phyloP scores from a whole-genome alignment of 108 stramenopile genomes.

The Skeletonema tropicum region DNA sequence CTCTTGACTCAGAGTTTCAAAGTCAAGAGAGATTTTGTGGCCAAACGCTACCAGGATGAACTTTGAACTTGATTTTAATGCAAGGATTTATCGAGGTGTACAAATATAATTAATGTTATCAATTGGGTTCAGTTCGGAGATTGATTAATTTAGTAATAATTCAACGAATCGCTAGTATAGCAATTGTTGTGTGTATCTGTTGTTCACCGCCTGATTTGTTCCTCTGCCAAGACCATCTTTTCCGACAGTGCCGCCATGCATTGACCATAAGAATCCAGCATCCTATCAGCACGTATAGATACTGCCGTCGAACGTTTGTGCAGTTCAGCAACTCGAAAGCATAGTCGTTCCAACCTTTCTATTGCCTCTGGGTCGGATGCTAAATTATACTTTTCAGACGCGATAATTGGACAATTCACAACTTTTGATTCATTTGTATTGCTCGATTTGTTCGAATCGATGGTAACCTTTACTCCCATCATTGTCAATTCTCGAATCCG shows the following conservation, averaged over 20 bases:
- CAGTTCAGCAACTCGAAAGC: conserved; percentile 45
- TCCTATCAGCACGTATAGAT: conserved; percentile 35
- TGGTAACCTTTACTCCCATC: conserved; percentile 30
- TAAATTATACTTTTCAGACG: conserved; percentile 47
- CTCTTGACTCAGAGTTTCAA: conserved; percentile 95
- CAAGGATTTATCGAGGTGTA: not conserved
- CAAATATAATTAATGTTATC: conserved; percentile 2
- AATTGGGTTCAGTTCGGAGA: conserved; percentile 6
- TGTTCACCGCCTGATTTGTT: conserved; percentile 35
- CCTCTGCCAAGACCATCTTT: conserved; percentile 73
- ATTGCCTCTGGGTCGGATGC: conserved; percentile 44
- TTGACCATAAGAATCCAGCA: conserved; percentile 59
- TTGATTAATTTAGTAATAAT: not conserved
- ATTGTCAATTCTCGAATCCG: conserved; percentile 58
- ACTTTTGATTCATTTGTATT: conserved; percentile 39
- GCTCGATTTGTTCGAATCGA: conserved; percentile 4
- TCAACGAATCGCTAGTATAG: not conserved
- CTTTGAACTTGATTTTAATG: conserved; percentile 27
- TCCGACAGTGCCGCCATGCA: conserved; percentile 64
- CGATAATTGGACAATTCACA: conserved; percentile 71
- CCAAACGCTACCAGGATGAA: conserved; percentile 72
- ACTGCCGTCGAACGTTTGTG: conserved; percentile 20
- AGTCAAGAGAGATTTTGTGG: conserved; percentile 89
- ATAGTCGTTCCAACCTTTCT: conserved; percentile 54
- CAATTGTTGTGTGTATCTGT: not conserved